phyloP scores from a whole-genome alignment of 148 eudicot species.

The Vaccinium corymbosum region DNA sequence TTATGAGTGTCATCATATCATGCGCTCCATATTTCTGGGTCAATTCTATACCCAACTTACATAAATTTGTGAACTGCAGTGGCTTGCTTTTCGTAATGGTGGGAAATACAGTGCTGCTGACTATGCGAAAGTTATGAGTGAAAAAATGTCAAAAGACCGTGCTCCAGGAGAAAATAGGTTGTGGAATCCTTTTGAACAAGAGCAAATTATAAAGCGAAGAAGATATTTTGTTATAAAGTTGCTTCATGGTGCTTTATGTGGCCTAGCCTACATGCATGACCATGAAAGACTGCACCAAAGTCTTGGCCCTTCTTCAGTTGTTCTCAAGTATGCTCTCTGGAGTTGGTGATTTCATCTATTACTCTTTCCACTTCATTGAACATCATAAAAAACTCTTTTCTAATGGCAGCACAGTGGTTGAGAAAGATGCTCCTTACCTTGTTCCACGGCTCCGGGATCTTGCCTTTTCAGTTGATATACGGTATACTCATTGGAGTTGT shows the following conservation, averaged over 20 bases:
- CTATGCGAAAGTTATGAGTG: conserved; percentile 71
- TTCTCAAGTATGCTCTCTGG: conserved; percentile 68
- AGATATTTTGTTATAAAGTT: conserved; percentile 61
- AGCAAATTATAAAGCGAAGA: conserved; percentile 62
- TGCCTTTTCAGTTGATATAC: conserved; percentile 91
- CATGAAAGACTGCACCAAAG: conserved; percentile 92
- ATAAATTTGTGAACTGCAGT: conserved; percentile 41
- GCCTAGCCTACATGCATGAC: conserved; percentile 89
- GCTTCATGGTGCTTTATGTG: conserved; percentile 63
- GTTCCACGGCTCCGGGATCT: conserved; percentile 89
- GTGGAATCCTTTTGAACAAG: conserved; percentile 81
- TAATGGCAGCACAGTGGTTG: conserved; percentile 63
- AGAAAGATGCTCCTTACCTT: conserved; percentile 76
- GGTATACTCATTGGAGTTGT: conserved; percentile 38
- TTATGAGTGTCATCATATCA: neutral
- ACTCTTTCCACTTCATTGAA: neutral
- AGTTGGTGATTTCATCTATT: conserved; percentile 6
- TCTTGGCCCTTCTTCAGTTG: conserved; percentile 97
- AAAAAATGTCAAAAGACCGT: conserved; percentile 41
- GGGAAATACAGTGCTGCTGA: conserved; percentile 88
- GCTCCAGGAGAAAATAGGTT: conserved; percentile 40
- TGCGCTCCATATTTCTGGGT: conserved; percentile 5
- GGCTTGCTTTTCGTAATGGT: conserved; percentile 92
- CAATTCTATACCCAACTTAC: neutral
- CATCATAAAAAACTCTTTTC: conserved; percentile 13